Evolutionary conservation across 805 yeast species (phyloP), one percentile per base, ranked within the genome.

Genomic region (Zygoascus biomembranicola): DNA sequence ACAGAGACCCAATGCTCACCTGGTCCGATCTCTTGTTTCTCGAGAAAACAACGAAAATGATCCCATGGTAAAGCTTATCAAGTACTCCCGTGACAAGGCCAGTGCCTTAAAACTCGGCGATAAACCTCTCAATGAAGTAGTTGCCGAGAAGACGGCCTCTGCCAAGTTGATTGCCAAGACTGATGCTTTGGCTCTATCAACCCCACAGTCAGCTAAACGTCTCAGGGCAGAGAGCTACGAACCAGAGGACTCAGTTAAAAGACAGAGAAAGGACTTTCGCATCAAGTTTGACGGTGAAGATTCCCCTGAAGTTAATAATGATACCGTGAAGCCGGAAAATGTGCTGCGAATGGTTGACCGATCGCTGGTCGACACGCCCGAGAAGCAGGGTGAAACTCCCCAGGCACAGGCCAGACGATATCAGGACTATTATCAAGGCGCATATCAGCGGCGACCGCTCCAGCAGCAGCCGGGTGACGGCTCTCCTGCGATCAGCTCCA

Each of bases 261-360:
- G 54, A 35, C 61, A 47, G 37, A 52, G 51, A 45, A 51, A 54
- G 45, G 55, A 55, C 11, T 50, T 55, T 19, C 44, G 59, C n/a
- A 58, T 57, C 39, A 48, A 54, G 20, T 51, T 58, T 43, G 56
- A 59, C 20, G 60, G 54, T 23, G 58, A 53, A 26, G 64, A 58
- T 28, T 23, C 32, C 19, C 47, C 47, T 3, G 63, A 61, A 35
- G 54, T 54, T 20, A 61, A 59, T 45, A 61, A 60, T 16, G 56
- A 62, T 26, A 63, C 61, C 16, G 65, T 64, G 19, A 52, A 52
- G 41, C 63, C 70, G 19, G 68, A 66, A 51, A 59, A 64, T 35
- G 66, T 69, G 20, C 59, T 69, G 51, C 54, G 73, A 16, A 63
- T 69, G 65, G 69, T 69, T 8, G 73, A 69, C 51, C 62, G 63